Evolutionary conservation across 441 rosid genomes (phyloP).

Genomic region (Manihot esculenta): DNA sequence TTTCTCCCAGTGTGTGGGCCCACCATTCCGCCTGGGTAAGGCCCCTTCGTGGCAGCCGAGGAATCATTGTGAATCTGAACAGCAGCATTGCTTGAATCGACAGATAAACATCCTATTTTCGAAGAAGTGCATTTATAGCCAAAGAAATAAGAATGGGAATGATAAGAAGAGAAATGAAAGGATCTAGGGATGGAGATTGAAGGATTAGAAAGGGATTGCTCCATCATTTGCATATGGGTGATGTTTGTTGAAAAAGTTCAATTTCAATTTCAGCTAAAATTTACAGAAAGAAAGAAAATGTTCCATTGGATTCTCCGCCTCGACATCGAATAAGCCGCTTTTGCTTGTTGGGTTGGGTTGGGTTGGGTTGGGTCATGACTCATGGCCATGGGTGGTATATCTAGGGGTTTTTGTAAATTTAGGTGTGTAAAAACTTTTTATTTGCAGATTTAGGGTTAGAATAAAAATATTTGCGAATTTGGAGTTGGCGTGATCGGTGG

Average conservation of each 20-base stretch:
- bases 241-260: not conserved
- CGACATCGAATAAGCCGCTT: not conserved
- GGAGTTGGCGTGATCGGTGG: too few species aligned
- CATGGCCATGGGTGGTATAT: too few species aligned
- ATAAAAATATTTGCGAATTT: too few species aligned
- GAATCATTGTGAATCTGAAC: conserved; percentile 1
- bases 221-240: not conserved
- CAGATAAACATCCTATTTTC: conserved; percentile 32
- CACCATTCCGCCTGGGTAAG: conserved; percentile 54
- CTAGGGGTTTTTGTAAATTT: too few species aligned
- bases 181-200: conserved; percentile 38
- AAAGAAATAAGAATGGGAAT: not conserved
- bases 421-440: too few species aligned
- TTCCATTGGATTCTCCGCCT: not conserved
- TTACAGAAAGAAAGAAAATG: not conserved
- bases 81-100: conserved; percentile 23
- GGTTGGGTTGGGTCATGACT: too few species aligned
- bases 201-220: conserved; percentile 39
- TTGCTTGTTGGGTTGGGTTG: conserved; percentile 4
- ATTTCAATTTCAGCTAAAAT: not conserved
- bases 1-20: conserved; percentile 79
- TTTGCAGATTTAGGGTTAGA: too few species aligned
- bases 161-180: not conserved
- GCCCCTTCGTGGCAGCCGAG: conserved; percentile 4
- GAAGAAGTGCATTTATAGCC: not conserved